Conservation (phyloP, 768 basidiomycete genomes). For the Gloeopeniophorella convolvens region DNA sequence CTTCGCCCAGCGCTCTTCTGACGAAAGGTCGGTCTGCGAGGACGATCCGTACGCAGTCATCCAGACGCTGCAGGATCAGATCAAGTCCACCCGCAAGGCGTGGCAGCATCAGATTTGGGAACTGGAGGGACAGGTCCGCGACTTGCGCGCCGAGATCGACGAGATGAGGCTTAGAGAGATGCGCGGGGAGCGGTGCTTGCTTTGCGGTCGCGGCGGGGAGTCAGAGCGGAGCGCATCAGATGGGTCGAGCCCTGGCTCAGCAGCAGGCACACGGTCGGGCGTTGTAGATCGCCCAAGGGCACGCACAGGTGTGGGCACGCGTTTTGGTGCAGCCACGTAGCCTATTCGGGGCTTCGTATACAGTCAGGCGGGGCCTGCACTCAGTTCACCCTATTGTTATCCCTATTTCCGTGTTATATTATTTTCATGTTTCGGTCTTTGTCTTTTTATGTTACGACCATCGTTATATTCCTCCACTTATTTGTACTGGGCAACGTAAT, state of each 20-base stretch:
- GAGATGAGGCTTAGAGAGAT: slow-evolving; percentile 39
- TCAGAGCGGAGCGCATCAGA: background rate
- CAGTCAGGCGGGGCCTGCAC: background rate
- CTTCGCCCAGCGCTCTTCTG: slow-evolving; percentile 23
- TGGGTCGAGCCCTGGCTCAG: background rate
- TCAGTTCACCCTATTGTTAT: slow-evolving; percentile 13
- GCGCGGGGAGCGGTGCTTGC: slow-evolving; percentile 43
- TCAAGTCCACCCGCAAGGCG: slow-evolving; percentile 47
- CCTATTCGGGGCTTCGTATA: slow-evolving; percentile 13
- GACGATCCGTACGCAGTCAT: slow-evolving; percentile 43
- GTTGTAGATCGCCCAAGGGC: slow-evolving; percentile 60
- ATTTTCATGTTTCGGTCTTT: background rate
- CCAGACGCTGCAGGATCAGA: slow-evolving; percentile 53
- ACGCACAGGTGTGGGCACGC: slow-evolving; percentile 57
- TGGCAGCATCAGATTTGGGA: slow-evolving; percentile 76
- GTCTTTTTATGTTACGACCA: background rate
- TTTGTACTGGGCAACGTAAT: slow-evolving; percentile 9
- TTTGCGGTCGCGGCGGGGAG: slow-evolving; percentile 49
- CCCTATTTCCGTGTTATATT: slow-evolving; percentile 8
- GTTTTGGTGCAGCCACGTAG: slow-evolving; percentile 52
- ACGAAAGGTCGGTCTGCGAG: slow-evolving; percentile 29
- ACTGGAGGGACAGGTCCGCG: slow-evolving; percentile 64
- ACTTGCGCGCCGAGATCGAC: slow-evolving; percentile 64
- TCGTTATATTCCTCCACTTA: slow-evolving; percentile 1
- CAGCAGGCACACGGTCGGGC: slow-evolving; percentile 20